Percentiles rank a stretch among this genome's conserved stretches.
These are phyloP conservation scores for Syncephalastrum monosporum DNA, from an alignment of 371 early-diverging fungal genomes.

Conservation along the genomic window DNA sequence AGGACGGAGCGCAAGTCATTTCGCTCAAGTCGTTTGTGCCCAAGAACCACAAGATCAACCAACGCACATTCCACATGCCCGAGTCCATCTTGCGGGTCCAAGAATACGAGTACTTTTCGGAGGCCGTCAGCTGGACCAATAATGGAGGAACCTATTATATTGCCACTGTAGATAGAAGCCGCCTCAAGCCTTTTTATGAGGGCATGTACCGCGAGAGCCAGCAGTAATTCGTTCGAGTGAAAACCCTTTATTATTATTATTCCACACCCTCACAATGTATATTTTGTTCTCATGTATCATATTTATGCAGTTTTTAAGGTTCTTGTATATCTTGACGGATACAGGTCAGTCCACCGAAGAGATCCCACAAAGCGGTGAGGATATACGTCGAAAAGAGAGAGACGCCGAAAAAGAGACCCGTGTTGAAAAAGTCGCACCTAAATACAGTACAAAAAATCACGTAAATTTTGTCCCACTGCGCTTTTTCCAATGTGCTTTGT, in stretches of 20 bases:
- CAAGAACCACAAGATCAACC: constrained; percentile 74
- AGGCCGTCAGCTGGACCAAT: constrained; percentile 91
- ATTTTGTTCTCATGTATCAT: too few relatives aligned
- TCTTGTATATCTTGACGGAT: constrained; percentile 8
- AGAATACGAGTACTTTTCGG: constrained; percentile 74
- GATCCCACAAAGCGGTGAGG: constrained; percentile 24
- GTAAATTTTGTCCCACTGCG: too few relatives aligned
- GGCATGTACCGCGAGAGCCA: constrained; percentile 25
- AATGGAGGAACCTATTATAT: constrained; percentile 86
- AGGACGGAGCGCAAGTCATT: constrained; percentile 86
- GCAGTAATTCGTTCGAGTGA: too few relatives aligned
- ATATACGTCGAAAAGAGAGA: constrained; percentile 26
- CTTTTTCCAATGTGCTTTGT: neutral
- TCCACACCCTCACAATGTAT: too few relatives aligned
- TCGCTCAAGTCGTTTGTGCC: constrained; percentile 82
- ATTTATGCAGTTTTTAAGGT: too few relatives aligned
- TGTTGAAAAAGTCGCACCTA: constrained; percentile 40
- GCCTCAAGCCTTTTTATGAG: constrained; percentile 62
- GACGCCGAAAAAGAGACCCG: constrained; percentile 29
- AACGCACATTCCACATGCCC: constrained; percentile 75
- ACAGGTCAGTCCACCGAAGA: constrained; percentile 28
- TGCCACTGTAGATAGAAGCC: constrained; percentile 78
- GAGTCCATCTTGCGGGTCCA: constrained; percentile 83
- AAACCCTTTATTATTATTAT: too few relatives aligned
- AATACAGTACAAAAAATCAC: neutral